A percentile compares a stretch with the other conserved stretches of the same genome.
phyloP scores from a whole-genome alignment of 2,329 filamentous ascomycete genomes.

The Diplodia scrobiculata region DNA sequence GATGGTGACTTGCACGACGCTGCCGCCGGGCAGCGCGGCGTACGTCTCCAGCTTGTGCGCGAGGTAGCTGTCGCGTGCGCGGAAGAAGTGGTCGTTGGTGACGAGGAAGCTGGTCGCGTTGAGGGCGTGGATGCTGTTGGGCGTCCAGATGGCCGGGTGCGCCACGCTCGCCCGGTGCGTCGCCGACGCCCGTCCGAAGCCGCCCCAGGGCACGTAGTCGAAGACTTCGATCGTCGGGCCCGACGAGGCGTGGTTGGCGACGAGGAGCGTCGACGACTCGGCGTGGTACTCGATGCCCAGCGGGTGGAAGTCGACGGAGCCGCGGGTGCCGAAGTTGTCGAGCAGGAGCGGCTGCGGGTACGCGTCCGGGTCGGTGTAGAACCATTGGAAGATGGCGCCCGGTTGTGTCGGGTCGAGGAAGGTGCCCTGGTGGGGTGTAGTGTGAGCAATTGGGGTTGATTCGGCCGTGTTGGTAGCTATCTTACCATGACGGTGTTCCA shows the following conservation, averaged over 20 bases:
- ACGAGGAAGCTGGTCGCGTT: slow-evolving; percentile 39
- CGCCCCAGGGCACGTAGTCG: slow-evolving; percentile 30
- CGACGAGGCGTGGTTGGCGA: slow-evolving; percentile 46
- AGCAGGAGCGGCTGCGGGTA: slow-evolving; percentile 37
- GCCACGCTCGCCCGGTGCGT: slow-evolving; percentile 39
- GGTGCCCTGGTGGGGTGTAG: slow-evolving; percentile 34
- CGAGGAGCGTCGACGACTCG: slow-evolving; percentile 42
- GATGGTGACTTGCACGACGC: slow-evolving; percentile 43
- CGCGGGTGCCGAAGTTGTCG: slow-evolving; percentile 34
- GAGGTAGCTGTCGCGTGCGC: slow-evolving; percentile 34
- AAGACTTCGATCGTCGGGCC: slow-evolving; percentile 45
- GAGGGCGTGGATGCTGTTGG: slow-evolving; percentile 47
- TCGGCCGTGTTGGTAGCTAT: background rate
- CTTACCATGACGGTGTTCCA: slow-evolving; percentile 54
- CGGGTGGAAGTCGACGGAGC: slow-evolving; percentile 45
- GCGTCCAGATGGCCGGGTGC: slow-evolving; percentile 41
- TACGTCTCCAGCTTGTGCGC: slow-evolving; percentile 47
- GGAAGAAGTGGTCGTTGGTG: slow-evolving; percentile 50
- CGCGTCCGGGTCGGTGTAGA: slow-evolving; percentile 39
- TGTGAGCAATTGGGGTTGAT: background rate
- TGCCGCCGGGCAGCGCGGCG: slow-evolving; percentile 42
- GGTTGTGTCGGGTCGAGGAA: slow-evolving; percentile 35
- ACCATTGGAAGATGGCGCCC: slow-evolving; percentile 46
- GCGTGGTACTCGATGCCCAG: slow-evolving; percentile 47
- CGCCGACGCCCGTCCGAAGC: slow-evolving; percentile 31